Conservation (phyloP, 108 stramenopile species). For the Pseudonitzschia pungens region DNA sequence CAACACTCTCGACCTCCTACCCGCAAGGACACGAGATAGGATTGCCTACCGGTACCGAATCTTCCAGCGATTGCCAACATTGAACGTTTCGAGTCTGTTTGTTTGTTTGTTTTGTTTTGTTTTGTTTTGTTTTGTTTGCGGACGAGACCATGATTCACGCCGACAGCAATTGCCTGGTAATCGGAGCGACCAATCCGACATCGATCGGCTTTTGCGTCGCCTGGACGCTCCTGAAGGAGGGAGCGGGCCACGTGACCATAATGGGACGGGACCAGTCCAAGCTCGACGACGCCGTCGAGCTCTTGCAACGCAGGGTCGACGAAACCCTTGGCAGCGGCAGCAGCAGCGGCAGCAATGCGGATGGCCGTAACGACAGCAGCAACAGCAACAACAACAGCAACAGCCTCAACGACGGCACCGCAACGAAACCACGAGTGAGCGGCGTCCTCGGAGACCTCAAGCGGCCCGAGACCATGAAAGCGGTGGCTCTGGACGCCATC, state of each 20-base stretch:
- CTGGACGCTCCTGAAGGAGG: slow-evolving; percentile 11
- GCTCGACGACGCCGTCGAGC: background rate
- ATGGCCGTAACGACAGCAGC: too few species aligned
- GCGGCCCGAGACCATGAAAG: slow-evolving; percentile 20
- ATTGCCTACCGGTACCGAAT: too few species aligned
- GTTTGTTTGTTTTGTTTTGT: too few species aligned
- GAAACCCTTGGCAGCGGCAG: background rate
- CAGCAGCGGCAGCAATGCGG: too few species aligned
- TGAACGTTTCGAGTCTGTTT: too few species aligned
- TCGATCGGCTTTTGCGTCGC: slow-evolving; percentile 22
- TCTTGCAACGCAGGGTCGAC: background rate
- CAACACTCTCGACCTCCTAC: too few species aligned
- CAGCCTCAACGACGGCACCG: too few species aligned
- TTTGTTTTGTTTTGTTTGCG: too few species aligned
- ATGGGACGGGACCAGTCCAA: slow-evolving; percentile 17
- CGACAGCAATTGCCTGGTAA: slow-evolving; percentile 24
- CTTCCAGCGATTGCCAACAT: too few species aligned
- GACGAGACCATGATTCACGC: slow-evolving; percentile 15
- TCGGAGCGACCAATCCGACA: slow-evolving; percentile 18
- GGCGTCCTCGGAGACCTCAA: slow-evolving; percentile 22
- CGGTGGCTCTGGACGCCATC: slow-evolving; percentile 1
- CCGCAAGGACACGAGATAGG: too few species aligned
- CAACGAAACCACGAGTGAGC: too few species aligned
- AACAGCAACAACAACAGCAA: too few species aligned
- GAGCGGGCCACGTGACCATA: slow-evolving; percentile 13